Percentiles rank a stretch among this genome's conserved stretches.
These are phyloP conservation scores for Salix purpurea DNA, from an alignment of 345 rosid species.

Conservation along the genomic window DNA sequence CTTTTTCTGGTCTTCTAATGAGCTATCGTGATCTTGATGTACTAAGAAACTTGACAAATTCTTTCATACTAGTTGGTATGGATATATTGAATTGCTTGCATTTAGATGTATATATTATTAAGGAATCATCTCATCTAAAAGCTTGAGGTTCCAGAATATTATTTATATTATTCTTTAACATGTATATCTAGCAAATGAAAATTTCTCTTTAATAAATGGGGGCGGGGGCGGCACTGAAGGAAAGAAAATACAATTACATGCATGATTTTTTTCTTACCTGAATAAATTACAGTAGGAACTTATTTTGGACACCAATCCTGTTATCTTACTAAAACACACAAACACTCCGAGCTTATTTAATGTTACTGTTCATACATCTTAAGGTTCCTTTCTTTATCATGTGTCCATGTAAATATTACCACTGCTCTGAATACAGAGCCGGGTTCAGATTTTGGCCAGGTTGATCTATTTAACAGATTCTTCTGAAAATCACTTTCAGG, in stretches of 20 bases:
- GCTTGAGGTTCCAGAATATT: no score
- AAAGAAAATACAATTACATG: no score
- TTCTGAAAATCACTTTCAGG: constrained; percentile 75
- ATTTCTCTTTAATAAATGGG: no score
- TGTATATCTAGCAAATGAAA: no score
- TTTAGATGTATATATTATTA: no score
- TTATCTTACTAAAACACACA: not conserved
- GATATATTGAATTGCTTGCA: no score
- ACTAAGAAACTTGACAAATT: not conserved
- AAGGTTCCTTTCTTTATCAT: not conserved
- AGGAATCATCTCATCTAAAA: no score
- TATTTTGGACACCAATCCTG: not conserved
- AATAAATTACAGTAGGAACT: not conserved
- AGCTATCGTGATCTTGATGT: not conserved
- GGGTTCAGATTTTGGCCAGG: constrained; percentile 87
- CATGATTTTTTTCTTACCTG: no score
- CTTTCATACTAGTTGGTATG: not conserved
- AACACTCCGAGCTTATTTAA: not conserved
- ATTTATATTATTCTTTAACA: no score
- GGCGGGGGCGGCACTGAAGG: no score
- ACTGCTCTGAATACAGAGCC: constrained; percentile 54
- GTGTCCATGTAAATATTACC: not conserved
- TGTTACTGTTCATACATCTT: not conserved
- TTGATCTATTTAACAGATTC: constrained; percentile 96
- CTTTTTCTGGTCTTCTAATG: not conserved